Percentiles rank a stretch among this genome's conserved stretches.
These are phyloP conservation scores for Neonectria magnoliae DNA, from an alignment of 2,329 filamentous ascomycete genomes.

Conservation along the genomic window DNA sequence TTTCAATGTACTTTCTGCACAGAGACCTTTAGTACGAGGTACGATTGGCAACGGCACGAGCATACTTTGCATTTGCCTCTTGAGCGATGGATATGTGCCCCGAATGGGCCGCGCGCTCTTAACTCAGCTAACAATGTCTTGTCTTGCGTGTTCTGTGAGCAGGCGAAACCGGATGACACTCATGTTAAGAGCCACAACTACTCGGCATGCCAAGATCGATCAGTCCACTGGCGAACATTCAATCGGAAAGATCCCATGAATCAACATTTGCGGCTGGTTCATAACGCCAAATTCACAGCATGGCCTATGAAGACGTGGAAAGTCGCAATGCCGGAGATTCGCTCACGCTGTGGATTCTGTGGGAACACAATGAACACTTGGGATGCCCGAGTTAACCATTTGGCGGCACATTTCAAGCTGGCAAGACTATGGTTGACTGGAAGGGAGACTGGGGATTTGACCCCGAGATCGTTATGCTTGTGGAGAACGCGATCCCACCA, in stretches of 20 bases:
- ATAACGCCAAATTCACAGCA: conserved; percentile 49
- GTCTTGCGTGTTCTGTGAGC: conserved; percentile 50
- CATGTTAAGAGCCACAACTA: conserved; percentile 50
- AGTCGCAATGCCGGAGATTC: conserved; percentile 46
- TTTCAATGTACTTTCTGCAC: conserved; percentile 57
- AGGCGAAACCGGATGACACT: conserved; percentile 41
- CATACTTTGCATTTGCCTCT: conserved; percentile 57
- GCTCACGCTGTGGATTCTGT: conserved; percentile 53
- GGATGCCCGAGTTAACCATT: conserved; percentile 47
- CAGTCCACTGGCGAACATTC: conserved; percentile 53
- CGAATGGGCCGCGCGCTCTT: conserved; percentile 46
- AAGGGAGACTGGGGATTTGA: conserved; percentile 55
- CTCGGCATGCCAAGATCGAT: conserved; percentile 60
- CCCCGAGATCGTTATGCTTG: conserved; percentile 45
- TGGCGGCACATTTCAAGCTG: conserved; percentile 53
- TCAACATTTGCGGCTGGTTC: conserved; percentile 53
- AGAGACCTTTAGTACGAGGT: conserved; percentile 54
- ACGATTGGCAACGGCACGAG: conserved; percentile 61
- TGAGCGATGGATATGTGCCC: conserved; percentile 56
- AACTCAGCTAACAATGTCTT: conserved; percentile 44
- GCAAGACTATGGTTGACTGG: conserved; percentile 53
- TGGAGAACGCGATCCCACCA: conserved; percentile 53
- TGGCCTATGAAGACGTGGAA: conserved; percentile 47
- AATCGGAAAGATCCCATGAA: conserved; percentile 55
- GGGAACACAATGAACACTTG: conserved; percentile 47